A percentile compares a stretch with the other conserved stretches of the same genome.
Conservation (phyloP, 2,329 filamentous ascomycete genomes). For the Lachnellula cervina region DNA sequence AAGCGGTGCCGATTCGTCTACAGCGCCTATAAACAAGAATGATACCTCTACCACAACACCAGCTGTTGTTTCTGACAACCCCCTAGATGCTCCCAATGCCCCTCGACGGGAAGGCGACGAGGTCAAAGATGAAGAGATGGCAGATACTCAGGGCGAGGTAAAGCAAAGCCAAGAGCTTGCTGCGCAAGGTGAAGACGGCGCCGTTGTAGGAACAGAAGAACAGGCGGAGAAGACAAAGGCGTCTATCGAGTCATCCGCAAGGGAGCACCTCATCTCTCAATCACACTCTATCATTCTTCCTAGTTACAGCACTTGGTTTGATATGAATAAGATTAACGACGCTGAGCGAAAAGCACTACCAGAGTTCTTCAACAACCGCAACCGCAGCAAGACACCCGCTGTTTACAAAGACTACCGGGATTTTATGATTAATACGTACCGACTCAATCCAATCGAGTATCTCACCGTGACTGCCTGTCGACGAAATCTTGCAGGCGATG, state of each 20-base stretch:
- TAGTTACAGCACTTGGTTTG: slow-evolving; percentile 98
- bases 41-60: slow-evolving; percentile 46
- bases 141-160: slow-evolving; percentile 52
- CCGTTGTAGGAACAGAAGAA: slow-evolving; percentile 45
- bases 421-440: slow-evolving; percentile 99
- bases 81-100: slow-evolving; percentile 63
- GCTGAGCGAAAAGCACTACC: slow-evolving; percentile 93
- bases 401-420: slow-evolving; percentile 99
- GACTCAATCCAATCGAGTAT: slow-evolving; percentile 92
- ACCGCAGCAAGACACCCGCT: slow-evolving; percentile 93
- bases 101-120: slow-evolving; percentile 57
- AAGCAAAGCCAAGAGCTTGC: slow-evolving; percentile 43
- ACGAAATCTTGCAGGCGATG: slow-evolving; percentile 90
- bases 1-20: slow-evolving; percentile 31
- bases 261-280: slow-evolving; percentile 87
- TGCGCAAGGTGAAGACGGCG: slow-evolving; percentile 33
- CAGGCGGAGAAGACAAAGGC: slow-evolving; percentile 69
- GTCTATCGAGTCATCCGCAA: slow-evolving; percentile 76
- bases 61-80: slow-evolving; percentile 54
- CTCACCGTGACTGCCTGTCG: slow-evolving; percentile 94
- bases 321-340: slow-evolving; percentile 88
- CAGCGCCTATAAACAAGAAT: slow-evolving; percentile 52
- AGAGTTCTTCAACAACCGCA: slow-evolving; percentile 97
- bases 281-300: slow-evolving; percentile 94
- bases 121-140: slow-evolving; percentile 77